These are phyloP conservation scores for Trifolium repens DNA, from an alignment of 306 rosid genomes.

Conservation along the genomic window DNA sequence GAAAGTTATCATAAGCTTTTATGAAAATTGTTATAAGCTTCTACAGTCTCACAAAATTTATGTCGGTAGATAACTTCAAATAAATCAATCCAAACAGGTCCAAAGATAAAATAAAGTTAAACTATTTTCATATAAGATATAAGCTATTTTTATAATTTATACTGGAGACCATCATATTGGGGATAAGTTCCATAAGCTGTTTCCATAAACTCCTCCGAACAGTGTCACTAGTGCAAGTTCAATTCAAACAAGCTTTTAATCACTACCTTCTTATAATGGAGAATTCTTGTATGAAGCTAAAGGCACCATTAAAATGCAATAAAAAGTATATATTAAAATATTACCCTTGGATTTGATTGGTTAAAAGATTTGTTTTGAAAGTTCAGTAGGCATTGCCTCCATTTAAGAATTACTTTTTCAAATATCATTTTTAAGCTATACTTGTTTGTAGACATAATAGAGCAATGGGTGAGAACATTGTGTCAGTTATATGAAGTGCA, in stretches of 20 bases:
- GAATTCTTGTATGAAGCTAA: background rate
- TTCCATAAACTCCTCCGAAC: background rate
- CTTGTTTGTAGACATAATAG: background rate
- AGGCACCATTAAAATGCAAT: background rate
- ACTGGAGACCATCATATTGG: background rate
- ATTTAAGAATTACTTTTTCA: background rate
- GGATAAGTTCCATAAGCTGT: background rate
- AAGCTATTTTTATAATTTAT: no score
- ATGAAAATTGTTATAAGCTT: background rate
- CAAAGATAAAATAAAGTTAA: no score
- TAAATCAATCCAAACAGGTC: no score
- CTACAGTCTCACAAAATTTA: no score
- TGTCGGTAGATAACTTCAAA: no score
- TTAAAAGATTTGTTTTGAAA: background rate
- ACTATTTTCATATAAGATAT: no score
- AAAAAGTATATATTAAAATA: no score
- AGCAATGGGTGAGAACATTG: background rate
- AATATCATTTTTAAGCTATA: background rate
- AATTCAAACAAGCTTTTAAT: background rate
- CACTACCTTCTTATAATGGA: background rate
- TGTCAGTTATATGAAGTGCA: background rate
- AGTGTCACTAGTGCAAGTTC: background rate
- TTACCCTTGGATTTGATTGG: background rate
- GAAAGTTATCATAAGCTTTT: background rate
- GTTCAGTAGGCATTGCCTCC: background rate